These are phyloP conservation scores for Ajuga reptans DNA, from an alignment of 305 asterid species.

Conservation along the genomic window DNA sequence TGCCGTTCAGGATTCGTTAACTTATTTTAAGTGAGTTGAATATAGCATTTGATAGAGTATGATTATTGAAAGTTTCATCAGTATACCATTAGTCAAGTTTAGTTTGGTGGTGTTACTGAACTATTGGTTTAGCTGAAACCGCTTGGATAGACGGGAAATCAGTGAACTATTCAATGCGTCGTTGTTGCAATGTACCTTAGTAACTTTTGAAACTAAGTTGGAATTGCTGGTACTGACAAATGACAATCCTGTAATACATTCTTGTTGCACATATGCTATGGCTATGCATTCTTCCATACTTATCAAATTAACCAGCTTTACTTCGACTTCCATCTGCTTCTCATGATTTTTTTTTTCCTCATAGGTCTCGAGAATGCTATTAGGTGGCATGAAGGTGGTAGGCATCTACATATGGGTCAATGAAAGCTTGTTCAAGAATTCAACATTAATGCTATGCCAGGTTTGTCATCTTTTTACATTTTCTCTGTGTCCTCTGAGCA, in stretches of 20 bases:
- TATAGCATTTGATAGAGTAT: neutral
- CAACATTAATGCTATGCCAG: conserved; percentile 73
- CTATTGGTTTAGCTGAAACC: neutral
- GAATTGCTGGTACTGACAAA: neutral
- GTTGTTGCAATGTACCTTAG: neutral
- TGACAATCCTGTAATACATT: neutral
- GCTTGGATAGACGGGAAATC: neutral
- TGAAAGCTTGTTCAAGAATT: conserved; percentile 78
- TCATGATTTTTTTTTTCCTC: conserved; percentile 20
- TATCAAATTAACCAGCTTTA: neutral
- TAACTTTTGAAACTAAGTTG: neutral
- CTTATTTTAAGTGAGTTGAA: neutral
- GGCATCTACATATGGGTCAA: conserved; percentile 81
- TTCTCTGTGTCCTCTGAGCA: neutral
- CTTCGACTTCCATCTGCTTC: conserved; percentile 5
- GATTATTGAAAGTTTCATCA: neutral
- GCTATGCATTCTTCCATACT: conserved; percentile 4
- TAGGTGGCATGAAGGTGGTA: conserved; percentile 86
- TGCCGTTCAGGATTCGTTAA: neutral
- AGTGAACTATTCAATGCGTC: neutral
- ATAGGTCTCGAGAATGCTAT: conserved; percentile 91
- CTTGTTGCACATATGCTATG: conserved; percentile 2
- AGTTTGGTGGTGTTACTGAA: conserved; percentile 1
- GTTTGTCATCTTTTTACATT: conserved; percentile 29
- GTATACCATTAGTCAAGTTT: neutral